Percentiles rank a stretch among this genome's conserved stretches.
These are phyloP conservation scores for Stachybotrys chartarum DNA, from an alignment of 2,329 filamentous ascomycete genomes.

Conservation along the genomic window DNA sequence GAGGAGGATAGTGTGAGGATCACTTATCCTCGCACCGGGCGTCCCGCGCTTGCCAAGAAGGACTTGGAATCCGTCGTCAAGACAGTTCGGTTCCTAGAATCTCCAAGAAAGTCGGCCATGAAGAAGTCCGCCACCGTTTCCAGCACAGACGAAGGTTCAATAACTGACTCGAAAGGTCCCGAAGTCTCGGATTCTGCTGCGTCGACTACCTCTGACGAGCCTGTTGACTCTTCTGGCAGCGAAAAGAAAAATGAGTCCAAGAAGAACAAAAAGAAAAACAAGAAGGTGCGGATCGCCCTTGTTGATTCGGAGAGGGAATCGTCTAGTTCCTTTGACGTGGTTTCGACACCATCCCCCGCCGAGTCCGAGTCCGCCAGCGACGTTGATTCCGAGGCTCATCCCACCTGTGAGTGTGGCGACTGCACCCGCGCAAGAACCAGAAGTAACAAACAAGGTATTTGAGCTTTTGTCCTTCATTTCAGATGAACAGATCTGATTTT, in stretches of 20 bases:
- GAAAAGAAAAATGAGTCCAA: conserved; percentile 4
- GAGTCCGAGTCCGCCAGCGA: conserved; percentile 14
- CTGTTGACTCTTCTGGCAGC: conserved; percentile 8
- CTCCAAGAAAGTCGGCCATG: conserved; percentile 26
- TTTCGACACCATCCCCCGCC: neutral
- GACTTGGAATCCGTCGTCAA: conserved; percentile 19
- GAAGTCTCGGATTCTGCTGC: conserved; percentile 12
- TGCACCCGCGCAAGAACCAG: conserved; percentile 11
- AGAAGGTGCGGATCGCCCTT: conserved; percentile 6
- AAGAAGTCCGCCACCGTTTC: conserved; percentile 20
- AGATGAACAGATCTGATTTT: neutral
- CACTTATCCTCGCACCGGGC: conserved; percentile 37
- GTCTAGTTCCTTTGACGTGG: neutral
- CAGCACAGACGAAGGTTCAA: conserved; percentile 14
- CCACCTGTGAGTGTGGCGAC: conserved; percentile 17
- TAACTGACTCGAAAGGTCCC: conserved; percentile 11
- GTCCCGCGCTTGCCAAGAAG: conserved; percentile 1
- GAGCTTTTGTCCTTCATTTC: neutral
- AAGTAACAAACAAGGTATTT: conserved; percentile 8
- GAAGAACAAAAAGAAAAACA: conserved; percentile 11
- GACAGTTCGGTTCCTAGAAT: conserved; percentile 35
- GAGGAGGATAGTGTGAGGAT: conserved; percentile 40
- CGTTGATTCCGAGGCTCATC: conserved; percentile 25
- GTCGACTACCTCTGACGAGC: conserved; percentile 8
- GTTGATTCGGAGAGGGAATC: neutral